These are phyloP conservation scores for Vicia faba DNA, from an alignment of 306 rosid genomes.

Conservation along the genomic window DNA sequence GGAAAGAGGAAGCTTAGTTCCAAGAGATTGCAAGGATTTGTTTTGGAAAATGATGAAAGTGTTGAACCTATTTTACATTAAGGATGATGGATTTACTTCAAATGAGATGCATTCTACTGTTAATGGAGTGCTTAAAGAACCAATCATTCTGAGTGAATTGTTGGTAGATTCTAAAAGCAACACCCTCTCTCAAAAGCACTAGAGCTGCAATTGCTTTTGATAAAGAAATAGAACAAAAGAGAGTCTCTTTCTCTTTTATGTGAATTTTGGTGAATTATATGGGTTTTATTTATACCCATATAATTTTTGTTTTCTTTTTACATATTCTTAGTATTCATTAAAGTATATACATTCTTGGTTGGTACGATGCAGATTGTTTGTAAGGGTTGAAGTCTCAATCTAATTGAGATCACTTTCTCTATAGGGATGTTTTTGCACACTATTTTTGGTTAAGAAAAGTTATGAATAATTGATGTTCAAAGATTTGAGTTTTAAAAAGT, in stretches of 20 bases:
- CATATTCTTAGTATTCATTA: too few relatives aligned
- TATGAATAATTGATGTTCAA: not conserved
- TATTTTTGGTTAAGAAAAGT: not conserved
- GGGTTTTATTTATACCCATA: too few relatives aligned
- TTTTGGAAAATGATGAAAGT: conserved; percentile 80
- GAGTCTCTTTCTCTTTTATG: not conserved
- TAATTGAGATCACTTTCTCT: too few relatives aligned
- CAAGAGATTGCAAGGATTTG: conserved; percentile 84
- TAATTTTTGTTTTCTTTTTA: too few relatives aligned
- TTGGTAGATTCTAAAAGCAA: conserved; percentile 13
- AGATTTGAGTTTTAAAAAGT: not conserved
- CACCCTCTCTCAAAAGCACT: conserved; percentile 8
- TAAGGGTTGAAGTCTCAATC: too few relatives aligned
- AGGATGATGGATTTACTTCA: conserved; percentile 77
- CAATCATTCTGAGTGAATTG: conserved; percentile 48
- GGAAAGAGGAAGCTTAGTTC: conserved; percentile 58
- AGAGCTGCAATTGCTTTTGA: conserved; percentile 14
- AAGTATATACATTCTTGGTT: too few relatives aligned
- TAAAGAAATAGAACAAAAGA: not conserved
- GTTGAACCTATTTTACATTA: conserved; percentile 64
- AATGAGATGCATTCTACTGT: conserved; percentile 54
- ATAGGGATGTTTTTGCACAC: too few relatives aligned
- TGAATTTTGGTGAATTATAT: not conserved
- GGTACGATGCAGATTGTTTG: too few relatives aligned
- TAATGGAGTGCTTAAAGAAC: conserved; percentile 57